Percentiles rank a stretch among this genome's conserved stretches.
Evolutionary conservation across 148 eudicot species (phyloP).

Genomic region (Fallopia convolvulus): DNA sequence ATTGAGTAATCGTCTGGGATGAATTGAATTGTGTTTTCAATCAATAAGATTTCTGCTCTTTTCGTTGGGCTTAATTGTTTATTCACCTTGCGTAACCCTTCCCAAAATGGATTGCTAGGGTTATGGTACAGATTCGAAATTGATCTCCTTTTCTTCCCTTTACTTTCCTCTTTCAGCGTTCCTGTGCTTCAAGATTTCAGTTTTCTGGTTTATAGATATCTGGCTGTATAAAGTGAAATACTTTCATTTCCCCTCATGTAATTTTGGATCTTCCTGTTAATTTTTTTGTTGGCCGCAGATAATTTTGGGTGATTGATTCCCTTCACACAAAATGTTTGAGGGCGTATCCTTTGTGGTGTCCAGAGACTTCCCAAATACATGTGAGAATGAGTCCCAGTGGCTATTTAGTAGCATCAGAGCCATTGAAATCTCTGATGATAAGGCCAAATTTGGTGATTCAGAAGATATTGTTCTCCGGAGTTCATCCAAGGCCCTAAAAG

Average conservation of each 20-base stretch:
- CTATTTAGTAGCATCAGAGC: constrained; percentile 20
- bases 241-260: neutral
- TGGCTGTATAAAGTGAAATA: neutral
- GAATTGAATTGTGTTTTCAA: neutral
- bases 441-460: constrained; percentile 21
- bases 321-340: constrained; percentile 34
- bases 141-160: constrained; percentile 1
- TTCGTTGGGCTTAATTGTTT: neutral
- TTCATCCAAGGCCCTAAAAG: constrained; percentile 25
- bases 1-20: neutral
- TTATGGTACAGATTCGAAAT: constrained; percentile 4
- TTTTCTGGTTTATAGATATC: neutral
- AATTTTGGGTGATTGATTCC: neutral
- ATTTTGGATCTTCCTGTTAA: neutral
- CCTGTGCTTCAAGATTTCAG: neutral
- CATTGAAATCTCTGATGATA: constrained; percentile 13
- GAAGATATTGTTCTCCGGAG: constrained; percentile 19
- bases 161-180: neutral
- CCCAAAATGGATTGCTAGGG: neutral
- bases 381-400: constrained; percentile 40
- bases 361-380: constrained; percentile 28
- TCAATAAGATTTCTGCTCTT: neutral
- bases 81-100: neutral
- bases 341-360: constrained; percentile 31
- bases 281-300: neutral